These are phyloP conservation scores for Durotheca rogersii DNA, from an alignment of 495 filamentous ascomycete genomes.

Conservation along the genomic window DNA sequence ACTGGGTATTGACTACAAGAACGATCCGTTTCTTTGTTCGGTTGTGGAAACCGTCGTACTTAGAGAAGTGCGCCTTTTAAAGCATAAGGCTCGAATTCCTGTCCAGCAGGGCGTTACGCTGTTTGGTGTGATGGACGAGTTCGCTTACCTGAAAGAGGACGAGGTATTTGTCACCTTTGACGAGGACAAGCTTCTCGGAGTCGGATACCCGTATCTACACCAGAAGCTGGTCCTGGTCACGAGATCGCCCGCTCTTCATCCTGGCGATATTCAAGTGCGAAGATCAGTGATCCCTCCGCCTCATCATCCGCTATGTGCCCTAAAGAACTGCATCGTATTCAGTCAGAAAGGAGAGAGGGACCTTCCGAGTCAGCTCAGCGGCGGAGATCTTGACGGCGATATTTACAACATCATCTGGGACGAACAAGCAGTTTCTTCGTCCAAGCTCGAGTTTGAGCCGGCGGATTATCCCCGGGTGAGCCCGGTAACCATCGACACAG, in stretches of 20 bases:
- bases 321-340: conserved; percentile 78
- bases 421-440: conserved; percentile 35
- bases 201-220: conserved; percentile 22
- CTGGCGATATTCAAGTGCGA: conserved; percentile 73
- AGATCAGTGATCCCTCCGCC: conserved; percentile 52
- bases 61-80: conserved; percentile 65
- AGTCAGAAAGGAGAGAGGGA: conserved; percentile 67
- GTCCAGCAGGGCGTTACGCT: conserved; percentile 68
- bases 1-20: conserved; percentile 59
- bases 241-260: conserved; percentile 72
- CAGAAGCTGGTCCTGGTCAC: conserved; percentile 55
- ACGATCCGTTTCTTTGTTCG: conserved; percentile 63
- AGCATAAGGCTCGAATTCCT: conserved; percentile 72
- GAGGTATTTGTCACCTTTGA: conserved; percentile 63
- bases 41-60: conserved; percentile 66
- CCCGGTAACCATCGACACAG: conserved; percentile 56
- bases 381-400: conserved; percentile 84
- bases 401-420: conserved; percentile 76
- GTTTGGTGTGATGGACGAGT: conserved; percentile 84
- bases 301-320: conserved; percentile 57
- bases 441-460: conserved; percentile 43
- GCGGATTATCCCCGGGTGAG: conserved; percentile 65
- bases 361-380: conserved; percentile 71
- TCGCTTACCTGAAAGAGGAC: conserved; percentile 62
- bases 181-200: conserved; percentile 10